A percentile compares a stretch with the other conserved stretches of the same genome.
Evolutionary conservation across 441 rosid species (phyloP).

Genomic region (Bocquillonia castaneifolia): DNA sequence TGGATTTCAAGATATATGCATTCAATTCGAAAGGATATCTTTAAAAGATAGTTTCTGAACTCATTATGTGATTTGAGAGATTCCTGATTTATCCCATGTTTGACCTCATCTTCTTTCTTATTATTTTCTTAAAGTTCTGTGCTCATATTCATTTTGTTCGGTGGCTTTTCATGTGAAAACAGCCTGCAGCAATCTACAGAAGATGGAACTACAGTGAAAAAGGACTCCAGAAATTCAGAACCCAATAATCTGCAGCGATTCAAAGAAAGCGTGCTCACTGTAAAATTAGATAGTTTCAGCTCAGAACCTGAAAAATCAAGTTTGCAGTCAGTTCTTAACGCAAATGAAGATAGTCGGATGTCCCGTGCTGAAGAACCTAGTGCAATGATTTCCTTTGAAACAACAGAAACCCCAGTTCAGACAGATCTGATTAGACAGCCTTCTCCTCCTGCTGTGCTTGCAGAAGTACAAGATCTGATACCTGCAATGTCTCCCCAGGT

Average conservation of each 20-base stretch:
- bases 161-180: slow-evolving; percentile 28
- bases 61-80: slow-evolving; percentile 10
- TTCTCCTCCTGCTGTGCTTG: slow-evolving; percentile 91
- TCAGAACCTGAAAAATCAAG: slow-evolving; percentile 41
- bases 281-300: slow-evolving; percentile 33
- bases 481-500: slow-evolving; percentile 46
- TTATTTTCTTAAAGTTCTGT: slow-evolving; percentile 12
- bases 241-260: slow-evolving; percentile 40
- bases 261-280: slow-evolving; percentile 34
- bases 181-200: slow-evolving; percentile 45
- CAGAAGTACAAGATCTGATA: slow-evolving; percentile 82
- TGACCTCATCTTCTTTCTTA: neutral
- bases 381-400: slow-evolving; percentile 86
- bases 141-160: slow-evolving; percentile 22
- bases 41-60: slow-evolving; percentile 12
- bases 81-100: neutral
- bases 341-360: slow-evolving; percentile 34
- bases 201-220: slow-evolving; percentile 37
- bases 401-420: slow-evolving; percentile 43
- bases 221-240: slow-evolving; percentile 31
- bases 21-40: neutral
- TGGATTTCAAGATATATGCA: neutral
- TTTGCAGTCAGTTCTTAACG: slow-evolving; percentile 28
- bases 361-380: slow-evolving; percentile 46
- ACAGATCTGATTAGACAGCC: slow-evolving; percentile 67